A percentile compares a stretch with the other conserved stretches of the same genome.
phyloP scores from a whole-genome alignment of 257 asterid genomes.

The Gentiana macrophylla region DNA sequence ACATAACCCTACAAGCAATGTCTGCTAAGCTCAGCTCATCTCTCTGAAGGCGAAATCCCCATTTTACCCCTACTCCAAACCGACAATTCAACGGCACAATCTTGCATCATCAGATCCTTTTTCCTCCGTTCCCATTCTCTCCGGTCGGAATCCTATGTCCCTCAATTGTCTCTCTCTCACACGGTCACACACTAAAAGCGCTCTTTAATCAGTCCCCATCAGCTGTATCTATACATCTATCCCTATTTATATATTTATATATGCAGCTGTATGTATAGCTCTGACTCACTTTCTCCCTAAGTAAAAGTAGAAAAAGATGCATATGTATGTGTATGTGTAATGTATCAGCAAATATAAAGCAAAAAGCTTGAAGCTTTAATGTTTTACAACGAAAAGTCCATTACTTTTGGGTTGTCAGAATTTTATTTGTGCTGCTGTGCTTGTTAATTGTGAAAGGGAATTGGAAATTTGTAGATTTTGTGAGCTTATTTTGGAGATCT shows the following conservation, averaged over 20 bases:
- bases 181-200: not conserved
- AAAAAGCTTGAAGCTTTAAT: constrained; percentile 5
- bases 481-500: constrained; percentile 35
- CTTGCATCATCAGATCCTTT: not conserved
- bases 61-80: constrained; percentile 2
- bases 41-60: too few relatives aligned
- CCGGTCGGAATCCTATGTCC: constrained; percentile 13
- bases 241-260: not conserved
- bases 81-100: constrained; percentile 11
- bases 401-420: constrained; percentile 1
- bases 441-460: not conserved
- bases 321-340: constrained; percentile 8
- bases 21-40: too few relatives aligned
- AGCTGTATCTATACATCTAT: too few relatives aligned
- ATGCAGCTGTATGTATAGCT: not conserved
- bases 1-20: too few relatives aligned
- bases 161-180: constrained; percentile 14
- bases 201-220: not conserved
- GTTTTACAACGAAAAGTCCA: too few relatives aligned
- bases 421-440: constrained; percentile 1
- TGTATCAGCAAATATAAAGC: not conserved
- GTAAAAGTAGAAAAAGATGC: constrained; percentile 3
- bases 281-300: constrained; percentile 3
- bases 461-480: constrained; percentile 7
- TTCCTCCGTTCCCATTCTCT: constrained; percentile 9